Conservation (phyloP, 345 rosid species). For the Litchi chinensis region DNA sequence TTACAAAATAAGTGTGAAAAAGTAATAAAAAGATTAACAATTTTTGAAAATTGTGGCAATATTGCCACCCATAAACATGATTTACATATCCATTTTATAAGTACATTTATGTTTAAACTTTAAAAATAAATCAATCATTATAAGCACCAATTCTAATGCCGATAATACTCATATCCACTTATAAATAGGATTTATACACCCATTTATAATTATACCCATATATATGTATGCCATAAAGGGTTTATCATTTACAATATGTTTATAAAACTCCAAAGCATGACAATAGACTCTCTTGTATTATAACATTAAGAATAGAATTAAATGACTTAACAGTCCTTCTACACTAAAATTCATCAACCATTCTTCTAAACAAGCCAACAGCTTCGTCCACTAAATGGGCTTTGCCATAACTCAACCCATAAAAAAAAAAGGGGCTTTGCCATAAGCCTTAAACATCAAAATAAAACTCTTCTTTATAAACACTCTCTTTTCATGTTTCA, state of each 20-base stretch:
- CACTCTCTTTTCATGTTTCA: slow-evolving; percentile 63
- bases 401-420: slow-evolving; percentile 52
- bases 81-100: too few relatives aligned
- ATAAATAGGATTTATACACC: too few relatives aligned
- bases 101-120: too few relatives aligned
- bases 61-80: too few relatives aligned
- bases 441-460: slow-evolving; percentile 69
- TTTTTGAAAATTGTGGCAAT: too few relatives aligned
- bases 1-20: too few relatives aligned
- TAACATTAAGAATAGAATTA: slow-evolving; percentile 81
- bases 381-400: slow-evolving; percentile 66
- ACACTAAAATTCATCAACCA: slow-evolving; percentile 68
- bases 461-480: slow-evolving; percentile 59
- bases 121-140: too few relatives aligned
- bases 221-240: too few relatives aligned
- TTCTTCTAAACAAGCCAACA: slow-evolving; percentile 60
- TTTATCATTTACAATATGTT: slow-evolving; percentile 17
- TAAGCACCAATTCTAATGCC: too few relatives aligned
- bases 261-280: slow-evolving; percentile 72
- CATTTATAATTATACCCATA: too few relatives aligned
- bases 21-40: too few relatives aligned
- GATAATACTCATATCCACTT: too few relatives aligned
- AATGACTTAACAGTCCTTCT: slow-evolving; percentile 75
- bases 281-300: slow-evolving; percentile 56
- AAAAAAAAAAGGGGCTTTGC: slow-evolving; percentile 39